Base-by-base conservation (phyloP, 768 basidiomycete genomes). In the Melanogaster broomeanus region DNA sequence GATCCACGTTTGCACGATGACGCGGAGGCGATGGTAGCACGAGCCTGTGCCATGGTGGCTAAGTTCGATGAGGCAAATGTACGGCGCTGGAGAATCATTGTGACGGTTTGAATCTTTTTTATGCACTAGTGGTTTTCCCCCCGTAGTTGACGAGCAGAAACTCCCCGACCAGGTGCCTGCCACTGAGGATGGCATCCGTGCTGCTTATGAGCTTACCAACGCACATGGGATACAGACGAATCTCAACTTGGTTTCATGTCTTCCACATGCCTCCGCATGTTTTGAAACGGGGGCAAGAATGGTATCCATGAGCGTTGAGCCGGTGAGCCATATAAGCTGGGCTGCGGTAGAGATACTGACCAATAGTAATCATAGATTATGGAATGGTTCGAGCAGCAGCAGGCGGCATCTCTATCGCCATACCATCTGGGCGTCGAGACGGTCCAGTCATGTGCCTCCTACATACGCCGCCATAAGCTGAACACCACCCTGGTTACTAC, bases 251-350 rank as follows among this genome's bases (percentile, higher is more conserved):
- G 83, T 84, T n/a, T 73, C 80, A 4, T 72, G 71, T 30, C 67
- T 84, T n/a, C 58, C 71, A 28, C 85, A 87, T 52, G 82, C 79
- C 6, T 71, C 71, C n/a, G 72, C 74, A 3, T 86, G 85, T 52
- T 75, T 76, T 24, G 79, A 80, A 57, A 75, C 82, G 7, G 74
- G 75, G 3, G 76, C 78, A 18, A 68, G 70, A 6, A 64, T 74
- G 42, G 66, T 85, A 27, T 79, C 77, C 24, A 74, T 86, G 58
- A 69, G 76, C 34, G 75, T 83, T 45, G 70, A 68, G 24, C 67
- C 68, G 55, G 85, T 84, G 49, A 68, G 81, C 63, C 13, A n/a
- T 18, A 15, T 7, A 28, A 8, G 11, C 22, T 16, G n/a, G 42
- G 2, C n/a, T 22, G 9, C 1, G 38, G 37, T 33, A 6, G 45